Evolutionary conservation across 768 basidiomycete genomes (phyloP), one percentile per base, ranked within the genome.

Genomic region (Strobilomyces confusus): DNA sequence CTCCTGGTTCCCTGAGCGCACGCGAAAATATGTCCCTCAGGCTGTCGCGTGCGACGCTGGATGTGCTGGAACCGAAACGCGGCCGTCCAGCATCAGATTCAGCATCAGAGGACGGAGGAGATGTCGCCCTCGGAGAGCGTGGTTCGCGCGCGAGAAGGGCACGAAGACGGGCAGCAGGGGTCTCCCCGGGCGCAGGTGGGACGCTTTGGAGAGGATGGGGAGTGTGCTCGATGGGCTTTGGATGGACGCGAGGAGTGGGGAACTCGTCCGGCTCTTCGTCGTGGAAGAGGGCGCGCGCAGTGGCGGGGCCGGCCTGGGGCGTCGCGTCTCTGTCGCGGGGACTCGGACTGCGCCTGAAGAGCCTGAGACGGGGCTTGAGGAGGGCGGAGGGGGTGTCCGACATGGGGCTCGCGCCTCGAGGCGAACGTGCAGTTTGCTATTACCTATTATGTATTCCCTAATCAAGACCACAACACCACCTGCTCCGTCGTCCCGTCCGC

Each of bases 11-110:
- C 36, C 82, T 80, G 44, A 82, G 71, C 2, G 83, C 85, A 51
- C 76, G 77, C n/a, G 80, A 80, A 63, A 90, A 87, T 29, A 90
- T 73, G 52, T 81, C 77, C 63, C 76, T 85, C 43, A 89, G 63
- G 63, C 76, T 84, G 58, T 81, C 79, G 44, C 78, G 79, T 17
- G 80, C 78, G 47, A 78, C 60, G 51, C 80, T 83, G 26, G 77
- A 76, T 9, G 70, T 64, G 13, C 61, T 63, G 42, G 62, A 63
- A 14, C 66, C 63, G 4, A 67, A 58, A 22, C 49, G 63, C 4
- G 60, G 14, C 0, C 55, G 48, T 3, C 23, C 64, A 6, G 30
- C 17, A 19, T 44, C 53, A 0, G 67, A 62, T 6, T 65, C 68
- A 12, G 49, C 54, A 12, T 73, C 73, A 13, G 70, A 73, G 0